Conservation (phyloP, 345 rosid species). For the Bruguiera parviflora region DNA sequence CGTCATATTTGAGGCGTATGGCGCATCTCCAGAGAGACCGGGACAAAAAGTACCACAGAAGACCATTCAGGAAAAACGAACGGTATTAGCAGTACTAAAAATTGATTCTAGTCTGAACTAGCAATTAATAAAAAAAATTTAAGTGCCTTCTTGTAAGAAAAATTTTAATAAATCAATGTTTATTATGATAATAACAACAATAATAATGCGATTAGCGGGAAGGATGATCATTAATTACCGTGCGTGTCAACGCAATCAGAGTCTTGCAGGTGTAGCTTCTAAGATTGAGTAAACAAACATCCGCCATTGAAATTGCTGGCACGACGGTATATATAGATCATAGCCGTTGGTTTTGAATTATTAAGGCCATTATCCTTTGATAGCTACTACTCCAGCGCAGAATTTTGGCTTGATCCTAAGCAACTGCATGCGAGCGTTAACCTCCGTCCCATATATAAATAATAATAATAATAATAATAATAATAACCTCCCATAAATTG, state of each 20-base stretch:
- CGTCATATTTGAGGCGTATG: no score
- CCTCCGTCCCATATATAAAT: neutral
- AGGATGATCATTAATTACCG: no score
- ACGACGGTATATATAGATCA: slow-evolving; percentile 24
- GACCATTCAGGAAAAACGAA: no score
- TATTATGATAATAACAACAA: no score
- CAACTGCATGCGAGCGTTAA: neutral
- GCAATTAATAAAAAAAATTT: no score
- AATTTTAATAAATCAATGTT: no score
- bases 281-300: slow-evolving; percentile 11
- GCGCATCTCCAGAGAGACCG: no score
- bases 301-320: slow-evolving; percentile 17
- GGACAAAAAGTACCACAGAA: no score
- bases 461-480: neutral
- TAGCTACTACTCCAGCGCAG: slow-evolving; percentile 35
- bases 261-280: slow-evolving; percentile 1
- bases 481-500: neutral
- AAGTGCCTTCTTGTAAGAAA: no score
- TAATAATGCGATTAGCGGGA: no score
- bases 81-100: no score
- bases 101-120: no score
- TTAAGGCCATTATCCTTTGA: slow-evolving; percentile 38
- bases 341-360: slow-evolving; percentile 44
- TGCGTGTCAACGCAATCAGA: slow-evolving; percentile 6
- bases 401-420: slow-evolving; percentile 28